These are phyloP conservation scores for Trichosporon ovoides DNA, from an alignment of 1,284 basidiomycete genomes.

Conservation along the genomic window DNA sequence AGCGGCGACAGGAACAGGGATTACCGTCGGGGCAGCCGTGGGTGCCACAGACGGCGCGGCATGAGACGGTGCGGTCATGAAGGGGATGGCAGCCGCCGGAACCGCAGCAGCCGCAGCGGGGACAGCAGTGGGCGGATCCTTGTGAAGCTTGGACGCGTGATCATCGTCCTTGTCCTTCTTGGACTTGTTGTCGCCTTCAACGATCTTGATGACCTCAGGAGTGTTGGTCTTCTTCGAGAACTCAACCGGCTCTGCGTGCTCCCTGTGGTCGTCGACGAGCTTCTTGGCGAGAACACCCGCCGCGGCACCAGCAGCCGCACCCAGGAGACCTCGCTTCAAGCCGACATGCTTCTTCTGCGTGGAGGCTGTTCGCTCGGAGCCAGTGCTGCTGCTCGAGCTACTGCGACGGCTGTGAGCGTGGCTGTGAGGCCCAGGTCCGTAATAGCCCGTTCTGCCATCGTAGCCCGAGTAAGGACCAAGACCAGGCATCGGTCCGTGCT, in stretches of 20 bases:
- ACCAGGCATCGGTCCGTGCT: neutral
- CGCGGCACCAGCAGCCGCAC: neutral
- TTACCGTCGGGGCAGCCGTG: neutral
- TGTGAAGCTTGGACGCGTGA: neutral
- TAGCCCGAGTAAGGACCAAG: neutral
- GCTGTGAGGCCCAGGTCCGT: no score
- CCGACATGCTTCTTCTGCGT: neutral
- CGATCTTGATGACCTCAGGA: constrained; percentile 1
- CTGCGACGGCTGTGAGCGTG: neutral
- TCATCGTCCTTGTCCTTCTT: neutral
- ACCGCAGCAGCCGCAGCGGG: neutral
- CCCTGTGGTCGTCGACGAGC: constrained; percentile 1
- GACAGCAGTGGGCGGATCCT: neutral
- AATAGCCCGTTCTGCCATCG: neutral
- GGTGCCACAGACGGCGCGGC: neutral
- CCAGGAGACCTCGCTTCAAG: neutral
- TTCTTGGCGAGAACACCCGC: neutral
- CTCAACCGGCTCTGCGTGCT: neutral
- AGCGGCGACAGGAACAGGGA: neutral
- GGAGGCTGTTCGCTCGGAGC: no score
- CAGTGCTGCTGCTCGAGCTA: neutral
- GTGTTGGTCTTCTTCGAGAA: neutral
- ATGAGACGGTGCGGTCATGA: neutral
- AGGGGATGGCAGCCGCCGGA: neutral
- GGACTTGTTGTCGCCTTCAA: neutral